phyloP scores from a whole-genome alignment of 2,329 filamentous ascomycete species.

The Daldinia eschscholtzii region DNA sequence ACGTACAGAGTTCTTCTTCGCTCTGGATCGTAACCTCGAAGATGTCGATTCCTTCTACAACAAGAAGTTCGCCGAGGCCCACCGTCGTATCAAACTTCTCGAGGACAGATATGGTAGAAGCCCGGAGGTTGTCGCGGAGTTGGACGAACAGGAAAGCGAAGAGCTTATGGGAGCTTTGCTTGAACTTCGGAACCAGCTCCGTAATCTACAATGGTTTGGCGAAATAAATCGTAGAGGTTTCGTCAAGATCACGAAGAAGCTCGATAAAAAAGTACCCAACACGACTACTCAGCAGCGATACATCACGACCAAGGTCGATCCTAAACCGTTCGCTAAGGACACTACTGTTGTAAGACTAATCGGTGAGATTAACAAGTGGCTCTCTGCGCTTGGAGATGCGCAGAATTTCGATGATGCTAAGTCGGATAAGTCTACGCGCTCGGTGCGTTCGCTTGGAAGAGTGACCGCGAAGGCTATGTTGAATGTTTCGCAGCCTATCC shows the following conservation, averaged over 20 bases:
- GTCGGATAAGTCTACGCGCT: constrained; percentile 79
- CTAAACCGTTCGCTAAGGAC: constrained; percentile 86
- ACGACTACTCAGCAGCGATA: constrained; percentile 86
- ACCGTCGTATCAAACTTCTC: constrained; percentile 85
- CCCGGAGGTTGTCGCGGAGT: constrained; percentile 74
- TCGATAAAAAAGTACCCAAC: constrained; percentile 91
- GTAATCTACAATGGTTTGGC: constrained; percentile 97
- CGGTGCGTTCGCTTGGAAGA: constrained; percentile 78
- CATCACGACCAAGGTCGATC: constrained; percentile 89
- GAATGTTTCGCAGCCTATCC: constrained; percentile 74
- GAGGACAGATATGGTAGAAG: constrained; percentile 87
- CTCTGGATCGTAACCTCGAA: constrained; percentile 95
- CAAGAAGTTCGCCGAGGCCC: constrained; percentile 89
- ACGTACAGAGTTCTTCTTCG: constrained; percentile 90
- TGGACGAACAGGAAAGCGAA: constrained; percentile 90
- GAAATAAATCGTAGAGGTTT: constrained; percentile 97
- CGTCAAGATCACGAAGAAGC: constrained; percentile 98
- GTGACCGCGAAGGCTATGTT: constrained; percentile 81
- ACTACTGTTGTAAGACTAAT: constrained; percentile 63
- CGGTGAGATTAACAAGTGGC: constrained; percentile 86
- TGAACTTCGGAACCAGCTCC: constrained; percentile 86
- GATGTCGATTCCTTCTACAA: constrained; percentile 98
- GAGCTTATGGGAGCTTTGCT: constrained; percentile 91
- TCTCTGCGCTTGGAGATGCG: constrained; percentile 83
- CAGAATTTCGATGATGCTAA: constrained; percentile 81